phyloP scores from a whole-genome alignment of 345 rosid genomes.

The Lenwebbia sp. region DNA sequence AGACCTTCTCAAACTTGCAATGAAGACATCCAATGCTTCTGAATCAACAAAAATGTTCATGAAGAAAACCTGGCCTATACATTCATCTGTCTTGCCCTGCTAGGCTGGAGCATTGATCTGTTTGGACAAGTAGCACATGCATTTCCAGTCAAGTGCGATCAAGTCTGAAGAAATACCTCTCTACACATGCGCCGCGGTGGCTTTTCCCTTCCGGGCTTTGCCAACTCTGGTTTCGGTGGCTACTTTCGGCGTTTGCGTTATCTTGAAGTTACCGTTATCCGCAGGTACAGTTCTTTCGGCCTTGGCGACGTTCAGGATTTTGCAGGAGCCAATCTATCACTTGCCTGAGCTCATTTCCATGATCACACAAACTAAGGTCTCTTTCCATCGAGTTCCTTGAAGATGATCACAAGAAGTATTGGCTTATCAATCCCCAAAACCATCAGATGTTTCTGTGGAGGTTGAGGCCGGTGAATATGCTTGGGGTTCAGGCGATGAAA shows the following conservation, averaged over 20 bases:
- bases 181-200: slow-evolving; percentile 40
- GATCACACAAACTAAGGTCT: slow-evolving; percentile 46
- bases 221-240: slow-evolving; percentile 45
- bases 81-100: background rate
- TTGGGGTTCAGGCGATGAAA: slow-evolving; percentile 22
- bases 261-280: slow-evolving; percentile 25
- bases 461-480: slow-evolving; percentile 34
- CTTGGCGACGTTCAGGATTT: slow-evolving; percentile 45
- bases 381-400: slow-evolving; percentile 33
- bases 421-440: background rate
- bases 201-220: slow-evolving; percentile 58
- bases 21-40: background rate
- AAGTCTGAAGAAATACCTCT: slow-evolving; percentile 41
- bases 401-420: slow-evolving; percentile 27
- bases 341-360: slow-evolving; percentile 53
- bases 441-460: slow-evolving; percentile 16
- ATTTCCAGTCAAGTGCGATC: background rate
- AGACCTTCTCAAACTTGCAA: background rate
- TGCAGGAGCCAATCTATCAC: slow-evolving; percentile 58
- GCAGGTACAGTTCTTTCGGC: slow-evolving; percentile 50
- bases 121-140: background rate
- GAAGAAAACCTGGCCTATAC: background rate
- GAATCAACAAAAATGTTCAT: background rate
- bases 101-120: background rate
- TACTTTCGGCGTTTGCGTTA: slow-evolving; percentile 44